Evolutionary conservation across 306 rosid genomes (phyloP).

Genomic region (Cyclanthera cordifolia): DNA sequence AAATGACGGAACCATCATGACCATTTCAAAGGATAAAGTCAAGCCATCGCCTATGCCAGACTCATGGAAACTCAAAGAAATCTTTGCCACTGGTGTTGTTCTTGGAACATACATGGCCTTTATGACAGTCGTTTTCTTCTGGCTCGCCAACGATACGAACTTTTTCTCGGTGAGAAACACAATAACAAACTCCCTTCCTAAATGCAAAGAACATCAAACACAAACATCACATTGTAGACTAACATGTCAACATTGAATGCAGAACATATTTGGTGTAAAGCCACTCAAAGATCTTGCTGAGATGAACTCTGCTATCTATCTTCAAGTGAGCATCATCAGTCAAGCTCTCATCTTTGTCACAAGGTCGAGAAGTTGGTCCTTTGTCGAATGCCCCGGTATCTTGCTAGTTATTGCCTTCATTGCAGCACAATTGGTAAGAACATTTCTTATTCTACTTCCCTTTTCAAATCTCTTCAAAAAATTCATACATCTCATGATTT

Average conservation of each 20-base stretch:
- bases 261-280: constrained; percentile 31
- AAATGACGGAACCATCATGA: constrained; percentile 93
- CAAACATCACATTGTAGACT: not conserved
- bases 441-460: not conserved
- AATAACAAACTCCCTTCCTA: not conserved
- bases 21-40: constrained; percentile 86
- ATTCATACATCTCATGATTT: not conserved
- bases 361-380: constrained; percentile 81
- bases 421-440: constrained; percentile 61
- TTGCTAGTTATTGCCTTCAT: constrained; percentile 55
- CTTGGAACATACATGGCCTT: constrained; percentile 90
- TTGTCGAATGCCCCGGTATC: constrained; percentile 61
- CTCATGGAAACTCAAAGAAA: constrained; percentile 89
- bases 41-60: constrained; percentile 93
- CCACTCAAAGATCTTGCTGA: constrained; percentile 24
- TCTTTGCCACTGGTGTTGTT: constrained; percentile 67
- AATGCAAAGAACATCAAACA: not conserved
- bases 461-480: not conserved
- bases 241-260: not conserved
- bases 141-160: constrained; percentile 38
- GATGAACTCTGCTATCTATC: constrained; percentile 77
- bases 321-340: constrained; percentile 89
- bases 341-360: constrained; percentile 92
- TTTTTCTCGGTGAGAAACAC: constrained; percentile 50
- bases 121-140: constrained; percentile 66